Conservation (phyloP, 805 yeast genomes). For the Yamadazyma laniorum region DNA sequence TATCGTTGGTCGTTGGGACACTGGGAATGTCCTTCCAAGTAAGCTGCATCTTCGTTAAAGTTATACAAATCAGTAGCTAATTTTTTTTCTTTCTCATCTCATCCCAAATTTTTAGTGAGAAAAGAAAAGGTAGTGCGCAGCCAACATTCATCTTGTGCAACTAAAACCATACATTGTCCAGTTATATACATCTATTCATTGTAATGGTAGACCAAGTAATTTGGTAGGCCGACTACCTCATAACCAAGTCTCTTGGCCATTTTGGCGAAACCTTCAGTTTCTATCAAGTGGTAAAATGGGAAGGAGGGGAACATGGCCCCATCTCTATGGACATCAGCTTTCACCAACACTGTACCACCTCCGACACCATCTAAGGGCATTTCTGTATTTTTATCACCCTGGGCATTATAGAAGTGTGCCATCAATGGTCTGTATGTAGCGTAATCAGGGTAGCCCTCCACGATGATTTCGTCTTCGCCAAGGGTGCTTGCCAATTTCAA, state of each 20-base stretch:
- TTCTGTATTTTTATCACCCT: conserved; percentile 61
- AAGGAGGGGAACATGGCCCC: conserved; percentile 99
- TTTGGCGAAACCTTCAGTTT: conserved; percentile 97
- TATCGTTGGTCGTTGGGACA: conserved; percentile 87
- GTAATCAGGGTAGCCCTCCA: conserved; percentile 91
- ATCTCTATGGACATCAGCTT: conserved; percentile 97
- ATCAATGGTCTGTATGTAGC: conserved; percentile 93
- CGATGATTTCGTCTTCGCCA: conserved; percentile 86
- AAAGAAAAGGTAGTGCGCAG: conserved; percentile 2
- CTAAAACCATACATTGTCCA: not conserved
- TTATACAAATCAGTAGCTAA: conserved; percentile 1
- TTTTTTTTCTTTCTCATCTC: conserved; percentile 14
- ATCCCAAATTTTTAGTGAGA: conserved; percentile 6
- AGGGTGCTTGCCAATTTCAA: conserved; percentile 66
- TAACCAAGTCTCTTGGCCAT: conserved; percentile 96
- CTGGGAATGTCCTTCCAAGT: conserved; percentile 98
- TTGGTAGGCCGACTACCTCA: conserved; percentile 88
- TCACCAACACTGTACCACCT: conserved; percentile 93
- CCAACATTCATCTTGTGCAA: no score
- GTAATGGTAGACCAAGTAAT: conserved; percentile 87
- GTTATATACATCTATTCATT: conserved; percentile 53
- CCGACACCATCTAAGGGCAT: conserved; percentile 97
- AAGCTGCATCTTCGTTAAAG: conserved; percentile 67
- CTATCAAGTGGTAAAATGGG: conserved; percentile 94
- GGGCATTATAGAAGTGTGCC: conserved; percentile 79